Conservation (phyloP, 2,329 filamentous ascomycete genomes). For the Trichophyton equinum region DNA sequence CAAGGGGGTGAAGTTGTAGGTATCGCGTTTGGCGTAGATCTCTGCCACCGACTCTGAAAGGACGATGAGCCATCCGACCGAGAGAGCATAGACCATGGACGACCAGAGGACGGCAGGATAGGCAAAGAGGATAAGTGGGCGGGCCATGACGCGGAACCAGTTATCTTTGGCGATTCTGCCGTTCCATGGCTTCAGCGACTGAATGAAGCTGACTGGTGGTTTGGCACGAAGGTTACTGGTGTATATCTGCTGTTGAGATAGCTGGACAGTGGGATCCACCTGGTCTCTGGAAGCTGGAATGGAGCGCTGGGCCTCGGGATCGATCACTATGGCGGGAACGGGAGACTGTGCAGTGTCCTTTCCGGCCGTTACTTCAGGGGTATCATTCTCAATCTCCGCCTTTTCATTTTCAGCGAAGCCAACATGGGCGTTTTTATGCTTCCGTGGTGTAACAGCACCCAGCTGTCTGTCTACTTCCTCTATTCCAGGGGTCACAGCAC, state of each 20-base stretch:
- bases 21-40: slow-evolving; percentile 57
- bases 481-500: neutral
- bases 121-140: slow-evolving; percentile 74
- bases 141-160: slow-evolving; percentile 64
- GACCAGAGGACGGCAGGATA: slow-evolving; percentile 90
- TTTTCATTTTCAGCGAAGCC: slow-evolving; percentile 40
- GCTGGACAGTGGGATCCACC: slow-evolving; percentile 16
- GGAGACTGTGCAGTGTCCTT: neutral
- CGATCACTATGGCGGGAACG: slow-evolving; percentile 10
- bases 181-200: slow-evolving; percentile 65
- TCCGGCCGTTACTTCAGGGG: slow-evolving; percentile 4
- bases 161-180: slow-evolving; percentile 65
- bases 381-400: neutral
- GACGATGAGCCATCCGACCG: slow-evolving; percentile 90
- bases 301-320: slow-evolving; percentile 22
- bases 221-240: slow-evolving; percentile 56
- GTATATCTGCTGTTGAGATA: slow-evolving; percentile 39
- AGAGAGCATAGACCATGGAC: slow-evolving; percentile 68
- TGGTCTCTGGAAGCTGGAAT: slow-evolving; percentile 20
- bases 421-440: slow-evolving; percentile 39
- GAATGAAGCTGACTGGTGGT: slow-evolving; percentile 56
- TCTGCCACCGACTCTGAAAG: slow-evolving; percentile 75
- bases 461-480: slow-evolving; percentile 14
- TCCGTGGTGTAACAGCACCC: slow-evolving; percentile 5
- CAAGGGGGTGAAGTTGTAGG: slow-evolving; percentile 70